These are phyloP conservation scores for Paraphoma sp. DNA, from an alignment of 2,329 filamentous ascomycete genomes.

Conservation along the genomic window DNA sequence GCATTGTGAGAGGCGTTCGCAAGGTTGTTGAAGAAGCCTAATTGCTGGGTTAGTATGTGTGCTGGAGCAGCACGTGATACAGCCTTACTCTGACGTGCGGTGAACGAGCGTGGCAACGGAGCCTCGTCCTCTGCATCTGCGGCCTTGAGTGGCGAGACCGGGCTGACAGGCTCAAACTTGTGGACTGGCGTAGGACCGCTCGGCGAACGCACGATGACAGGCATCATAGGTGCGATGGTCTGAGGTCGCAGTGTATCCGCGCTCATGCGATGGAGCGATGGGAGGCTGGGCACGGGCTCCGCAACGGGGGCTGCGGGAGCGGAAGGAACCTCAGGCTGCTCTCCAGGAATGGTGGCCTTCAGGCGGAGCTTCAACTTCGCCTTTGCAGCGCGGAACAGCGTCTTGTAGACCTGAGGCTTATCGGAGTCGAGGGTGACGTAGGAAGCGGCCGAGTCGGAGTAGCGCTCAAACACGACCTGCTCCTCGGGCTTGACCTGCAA, in stretches of 20 bases:
- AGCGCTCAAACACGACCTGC: conserved; percentile 81
- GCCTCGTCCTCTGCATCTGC: conserved; percentile 43
- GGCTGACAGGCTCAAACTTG: conserved; percentile 26
- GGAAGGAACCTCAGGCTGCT: conserved; percentile 49
- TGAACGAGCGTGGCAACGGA: conserved; percentile 51
- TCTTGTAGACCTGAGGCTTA: conserved; percentile 90
- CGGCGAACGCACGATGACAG: conserved; percentile 40
- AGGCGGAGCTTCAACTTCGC: conserved; percentile 97
- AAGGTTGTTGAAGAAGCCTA: conserved; percentile 41
- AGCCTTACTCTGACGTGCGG: conserved; percentile 40
- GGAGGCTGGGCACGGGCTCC: conserved; percentile 10
- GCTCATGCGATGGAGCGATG: conserved; percentile 35
- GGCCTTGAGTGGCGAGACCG: conserved; percentile 29
- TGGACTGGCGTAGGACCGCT: conserved; percentile 7
- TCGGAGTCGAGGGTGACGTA: conserved; percentile 80
- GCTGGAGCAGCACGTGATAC: background rate
- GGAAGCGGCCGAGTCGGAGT: conserved; percentile 86
- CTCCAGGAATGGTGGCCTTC: conserved; percentile 67
- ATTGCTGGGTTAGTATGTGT: conserved; percentile 13
- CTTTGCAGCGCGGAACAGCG: conserved; percentile 94
- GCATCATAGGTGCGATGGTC: conserved; percentile 27
- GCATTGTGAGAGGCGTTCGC: conserved; percentile 32
- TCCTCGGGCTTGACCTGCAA: conserved; percentile 70
- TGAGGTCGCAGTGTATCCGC: conserved; percentile 32
- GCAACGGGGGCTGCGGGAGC: conserved; percentile 19